Percentiles rank a stretch among this genome's conserved stretches.
Evolutionary conservation across 2,329 filamentous ascomycete genomes (phyloP).

Genomic region (Lachnellula hyalina): DNA sequence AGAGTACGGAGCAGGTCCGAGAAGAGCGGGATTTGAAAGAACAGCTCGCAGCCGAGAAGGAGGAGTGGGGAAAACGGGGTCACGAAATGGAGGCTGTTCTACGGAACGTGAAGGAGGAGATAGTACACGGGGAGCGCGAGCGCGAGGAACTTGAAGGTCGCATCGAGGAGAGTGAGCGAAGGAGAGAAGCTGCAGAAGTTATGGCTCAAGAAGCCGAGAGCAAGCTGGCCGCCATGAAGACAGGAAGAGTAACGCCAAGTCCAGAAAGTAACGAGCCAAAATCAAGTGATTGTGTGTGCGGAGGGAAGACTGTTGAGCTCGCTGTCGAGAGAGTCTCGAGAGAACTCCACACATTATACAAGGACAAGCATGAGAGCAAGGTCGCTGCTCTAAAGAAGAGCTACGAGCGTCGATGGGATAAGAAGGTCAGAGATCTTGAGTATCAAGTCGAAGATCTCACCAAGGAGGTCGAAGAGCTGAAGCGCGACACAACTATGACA

Average conservation of each 20-base stretch:
- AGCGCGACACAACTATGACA: conserved; percentile 59
- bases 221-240: conserved; percentile 69
- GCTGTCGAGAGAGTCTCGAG: conserved; percentile 88
- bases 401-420: conserved; percentile 85
- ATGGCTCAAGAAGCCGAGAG: conserved; percentile 72
- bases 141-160: conserved; percentile 72
- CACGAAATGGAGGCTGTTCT: conserved; percentile 82
- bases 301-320: conserved; percentile 65
- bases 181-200: conserved; percentile 67
- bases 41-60: conserved; percentile 67
- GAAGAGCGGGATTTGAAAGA: conserved; percentile 70
- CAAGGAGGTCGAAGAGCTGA: conserved; percentile 71
- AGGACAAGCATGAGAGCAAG: conserved; percentile 95
- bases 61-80: conserved; percentile 77
- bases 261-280: conserved; percentile 32
- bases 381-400: conserved; percentile 81
- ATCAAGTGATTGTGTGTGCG: conserved; percentile 24
- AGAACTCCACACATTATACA: conserved; percentile 89
- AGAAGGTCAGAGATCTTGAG: conserved; percentile 77
- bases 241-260: conserved; percentile 45
- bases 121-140: conserved; percentile 72
- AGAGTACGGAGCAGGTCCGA: conserved; percentile 75
- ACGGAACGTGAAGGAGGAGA: conserved; percentile 74
- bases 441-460: conserved; percentile 60
- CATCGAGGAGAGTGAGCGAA: conserved; percentile 71